Evolutionary conservation across 2,329 filamentous ascomycete genomes (phyloP).

Genomic region (Calonectria leucothoes): DNA sequence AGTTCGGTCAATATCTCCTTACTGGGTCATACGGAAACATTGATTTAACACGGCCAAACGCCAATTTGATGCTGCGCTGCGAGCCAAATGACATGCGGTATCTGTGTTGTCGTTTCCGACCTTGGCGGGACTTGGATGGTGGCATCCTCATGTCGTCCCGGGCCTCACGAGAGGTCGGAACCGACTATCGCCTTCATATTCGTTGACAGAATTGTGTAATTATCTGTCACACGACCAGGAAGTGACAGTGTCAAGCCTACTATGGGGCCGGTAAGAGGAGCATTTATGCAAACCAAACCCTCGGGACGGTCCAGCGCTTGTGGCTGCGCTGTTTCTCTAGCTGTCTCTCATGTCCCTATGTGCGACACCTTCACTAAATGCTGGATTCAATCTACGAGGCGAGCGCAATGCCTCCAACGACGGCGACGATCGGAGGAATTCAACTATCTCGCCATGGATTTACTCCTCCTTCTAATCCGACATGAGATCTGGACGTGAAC

Average conservation of each 20-base stretch:
- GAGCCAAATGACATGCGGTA: neutral
- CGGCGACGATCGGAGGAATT: neutral
- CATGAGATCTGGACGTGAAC: neutral
- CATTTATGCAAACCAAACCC: constrained; percentile 27
- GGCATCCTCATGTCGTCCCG: neutral
- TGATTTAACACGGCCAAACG: constrained; percentile 26
- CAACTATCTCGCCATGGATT: neutral
- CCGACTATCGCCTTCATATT: neutral
- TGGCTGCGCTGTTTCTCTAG: constrained; percentile 14
- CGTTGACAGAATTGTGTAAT: neutral
- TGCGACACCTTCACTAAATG: neutral
- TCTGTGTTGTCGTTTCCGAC: neutral
- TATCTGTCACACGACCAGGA: constrained; percentile 30
- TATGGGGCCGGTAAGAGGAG: neutral
- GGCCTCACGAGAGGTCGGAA: constrained; percentile 4
- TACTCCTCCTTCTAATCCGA: neutral
- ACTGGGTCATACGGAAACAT: constrained; percentile 25
- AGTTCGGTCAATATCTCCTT: neutral
- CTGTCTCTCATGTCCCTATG: neutral
- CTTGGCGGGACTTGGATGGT: neutral
- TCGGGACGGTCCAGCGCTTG: constrained; percentile 27
- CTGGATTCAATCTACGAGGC: neutral
- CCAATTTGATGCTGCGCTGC: constrained; percentile 1
- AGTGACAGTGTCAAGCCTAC: neutral
- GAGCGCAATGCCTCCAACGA: neutral